These are phyloP conservation scores for Leishmania braziliensis DNA, from an alignment of 208 protist species.

Conservation along the genomic window DNA sequence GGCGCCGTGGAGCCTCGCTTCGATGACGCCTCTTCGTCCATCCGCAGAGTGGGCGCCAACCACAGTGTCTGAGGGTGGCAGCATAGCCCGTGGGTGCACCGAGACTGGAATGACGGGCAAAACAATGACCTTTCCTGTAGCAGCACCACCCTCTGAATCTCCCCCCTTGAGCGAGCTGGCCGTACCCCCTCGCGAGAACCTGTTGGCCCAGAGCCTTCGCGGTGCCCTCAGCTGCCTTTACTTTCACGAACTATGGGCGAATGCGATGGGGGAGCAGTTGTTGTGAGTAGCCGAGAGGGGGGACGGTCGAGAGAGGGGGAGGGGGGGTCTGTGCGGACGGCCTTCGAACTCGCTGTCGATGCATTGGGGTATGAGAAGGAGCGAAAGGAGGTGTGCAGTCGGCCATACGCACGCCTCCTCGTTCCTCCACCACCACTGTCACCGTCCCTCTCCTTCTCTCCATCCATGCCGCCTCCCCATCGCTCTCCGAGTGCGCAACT, in stretches of 20 bases:
- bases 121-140: background rate
- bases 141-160: background rate
- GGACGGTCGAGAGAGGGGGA: background rate
- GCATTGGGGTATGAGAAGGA: background rate
- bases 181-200: background rate
- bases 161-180: background rate
- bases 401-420: background rate
- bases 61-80: background rate
- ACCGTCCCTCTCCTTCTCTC: background rate
- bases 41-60: background rate
- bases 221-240: constrained; percentile 20
- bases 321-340: background rate
- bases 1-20: background rate
- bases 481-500: background rate
- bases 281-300: constrained; percentile 1
- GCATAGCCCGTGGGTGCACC: background rate
- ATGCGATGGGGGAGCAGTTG: background rate
- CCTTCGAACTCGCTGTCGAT: background rate
- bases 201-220: constrained; percentile 18
- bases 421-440: background rate
- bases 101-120: background rate
- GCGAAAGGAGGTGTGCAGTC: background rate
- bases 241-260: constrained; percentile 21
- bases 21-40: background rate
- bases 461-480: background rate